Conservation (phyloP, 805 yeast genomes). For the Wickerhamiella alocasiicola region DNA sequence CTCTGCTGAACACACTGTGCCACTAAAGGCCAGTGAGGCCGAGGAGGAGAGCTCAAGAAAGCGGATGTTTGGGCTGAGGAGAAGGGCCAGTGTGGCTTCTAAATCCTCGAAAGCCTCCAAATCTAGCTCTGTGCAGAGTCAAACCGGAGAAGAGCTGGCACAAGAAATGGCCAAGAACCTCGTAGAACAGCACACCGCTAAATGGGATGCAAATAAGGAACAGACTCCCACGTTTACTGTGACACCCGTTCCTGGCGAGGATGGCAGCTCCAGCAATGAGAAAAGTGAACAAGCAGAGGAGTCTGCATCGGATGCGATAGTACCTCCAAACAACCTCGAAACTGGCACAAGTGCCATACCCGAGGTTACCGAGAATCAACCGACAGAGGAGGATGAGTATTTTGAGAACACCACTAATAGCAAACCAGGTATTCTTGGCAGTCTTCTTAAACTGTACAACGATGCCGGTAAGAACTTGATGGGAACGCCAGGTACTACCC, state of each 20-base stretch:
- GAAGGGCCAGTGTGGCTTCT: too few relatives aligned
- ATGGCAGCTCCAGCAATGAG: too few relatives aligned
- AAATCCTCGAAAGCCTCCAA: not conserved
- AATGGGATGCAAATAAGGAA: not conserved
- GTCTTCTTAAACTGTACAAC: slow-evolving; percentile 7
- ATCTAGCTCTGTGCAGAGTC: not conserved
- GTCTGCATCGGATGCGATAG: not conserved
- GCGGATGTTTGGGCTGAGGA: too few relatives aligned
- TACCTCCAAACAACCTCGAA: slow-evolving; percentile 1
- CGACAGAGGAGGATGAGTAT: not conserved
- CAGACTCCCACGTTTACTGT: not conserved
- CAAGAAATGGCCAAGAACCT: slow-evolving; percentile 4
- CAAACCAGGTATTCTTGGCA: slow-evolving; percentile 5
- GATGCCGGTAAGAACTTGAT: not conserved
- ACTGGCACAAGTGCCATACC: slow-evolving; percentile 1
- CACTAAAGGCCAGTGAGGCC: too few relatives aligned
- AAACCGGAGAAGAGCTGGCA: slow-evolving; percentile 4
- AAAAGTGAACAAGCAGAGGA: not conserved
- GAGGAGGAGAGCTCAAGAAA: too few relatives aligned
- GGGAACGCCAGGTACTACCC: slow-evolving; percentile 2
- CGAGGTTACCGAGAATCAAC: not conserved
- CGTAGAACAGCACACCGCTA: slow-evolving; percentile 6
- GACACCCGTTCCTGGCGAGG: not conserved
- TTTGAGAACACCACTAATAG: not conserved
- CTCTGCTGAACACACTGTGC: too few relatives aligned